Base-by-base conservation (phyloP, 495 filamentous ascomycete genomes). In the Xylaria longipes region DNA sequence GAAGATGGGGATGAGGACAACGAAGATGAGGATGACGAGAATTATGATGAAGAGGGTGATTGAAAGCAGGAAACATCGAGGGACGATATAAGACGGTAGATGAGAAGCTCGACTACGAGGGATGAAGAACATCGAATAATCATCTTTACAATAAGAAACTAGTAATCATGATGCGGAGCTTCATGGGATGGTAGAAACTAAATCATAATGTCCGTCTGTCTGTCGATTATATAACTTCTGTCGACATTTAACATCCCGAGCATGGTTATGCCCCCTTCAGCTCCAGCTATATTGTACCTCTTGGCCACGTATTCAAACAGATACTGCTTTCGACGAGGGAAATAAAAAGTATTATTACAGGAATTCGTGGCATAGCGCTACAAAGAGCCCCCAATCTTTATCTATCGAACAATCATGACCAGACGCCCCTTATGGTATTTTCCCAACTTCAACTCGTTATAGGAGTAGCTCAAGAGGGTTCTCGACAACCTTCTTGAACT, bases 401-500 rank as follows among this genome's bases (percentile, higher is more conserved):
- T 79, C 77, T 79, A 79, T 79, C 65, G 73, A 72, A 73, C 72
- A 71, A 77, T 72, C 75, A 79, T 79, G 75, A 75, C 75, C 74
- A 56, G 74, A 77, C 77, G 77, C 77, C 77, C 71, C 73, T 63
- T 68, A 54, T 68, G 41, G 68, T 71, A 75, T 27, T 56, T 71
- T 68, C 64, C 46, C 52, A 25, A 1, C 62, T 68, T 69, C 70
- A 41, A 67, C 62, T 17, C 1, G 50, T 82, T 91, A 99, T 79
- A 99, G 88, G 77, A 98, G 84, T 75, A 99, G 86, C 84, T 97
- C 94, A 69, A 99, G 86, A 63, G 97, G 97, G 87, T 96, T 97
- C 89, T 99, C 97, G 43, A 98, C 87, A 65, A 95, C 91, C 89
- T 94, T 95, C 91, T 98, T 98, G 82, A 99, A 86, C 87, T 97